These are phyloP conservation scores for Camellia sinensis DNA, from an alignment of 148 eudicot species.

Conservation along the genomic window DNA sequence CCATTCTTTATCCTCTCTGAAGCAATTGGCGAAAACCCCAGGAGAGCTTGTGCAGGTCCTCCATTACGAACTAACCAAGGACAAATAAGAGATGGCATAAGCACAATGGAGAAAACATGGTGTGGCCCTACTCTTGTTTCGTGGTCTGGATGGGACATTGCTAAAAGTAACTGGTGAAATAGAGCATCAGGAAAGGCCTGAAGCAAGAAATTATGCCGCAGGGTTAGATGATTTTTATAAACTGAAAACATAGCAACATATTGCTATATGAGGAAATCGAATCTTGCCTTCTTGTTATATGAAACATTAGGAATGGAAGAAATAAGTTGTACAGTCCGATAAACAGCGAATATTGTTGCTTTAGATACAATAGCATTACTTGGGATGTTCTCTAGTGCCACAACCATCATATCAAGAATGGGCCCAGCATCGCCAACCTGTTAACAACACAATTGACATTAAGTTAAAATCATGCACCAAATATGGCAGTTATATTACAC, in stretches of 20 bases:
- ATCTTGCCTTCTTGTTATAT: slow-evolving; percentile 64
- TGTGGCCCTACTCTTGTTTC: slow-evolving; percentile 76
- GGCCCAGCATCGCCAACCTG: slow-evolving; percentile 89
- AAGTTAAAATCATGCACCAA: background rate
- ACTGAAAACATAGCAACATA: background rate
- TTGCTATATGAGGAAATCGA: slow-evolving; percentile 5
- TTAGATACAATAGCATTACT: slow-evolving; percentile 46
- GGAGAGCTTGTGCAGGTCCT: slow-evolving; percentile 20
- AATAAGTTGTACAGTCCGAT: slow-evolving; percentile 61
- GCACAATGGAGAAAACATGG: slow-evolving; percentile 59
- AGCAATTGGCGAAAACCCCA: slow-evolving; percentile 19
- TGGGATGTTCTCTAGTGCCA: slow-evolving; percentile 69
- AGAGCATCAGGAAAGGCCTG: slow-evolving; percentile 86
- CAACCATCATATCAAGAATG: slow-evolving; percentile 84
- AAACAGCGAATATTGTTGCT: slow-evolving; percentile 54
- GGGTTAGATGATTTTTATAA: slow-evolving; percentile 15
- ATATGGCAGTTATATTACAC: background rate
- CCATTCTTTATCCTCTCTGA: slow-evolving; percentile 24
- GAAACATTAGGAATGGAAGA: slow-evolving; percentile 62
- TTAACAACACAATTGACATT: background rate
- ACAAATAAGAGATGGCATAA: slow-evolving; percentile 63
- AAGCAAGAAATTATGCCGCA: slow-evolving; percentile 19
- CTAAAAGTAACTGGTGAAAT: slow-evolving; percentile 79
- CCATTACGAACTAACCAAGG: slow-evolving; percentile 45
- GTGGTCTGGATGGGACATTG: slow-evolving; percentile 77